Conservation (phyloP, 768 basidiomycete genomes). For the Suillus variegatus region DNA sequence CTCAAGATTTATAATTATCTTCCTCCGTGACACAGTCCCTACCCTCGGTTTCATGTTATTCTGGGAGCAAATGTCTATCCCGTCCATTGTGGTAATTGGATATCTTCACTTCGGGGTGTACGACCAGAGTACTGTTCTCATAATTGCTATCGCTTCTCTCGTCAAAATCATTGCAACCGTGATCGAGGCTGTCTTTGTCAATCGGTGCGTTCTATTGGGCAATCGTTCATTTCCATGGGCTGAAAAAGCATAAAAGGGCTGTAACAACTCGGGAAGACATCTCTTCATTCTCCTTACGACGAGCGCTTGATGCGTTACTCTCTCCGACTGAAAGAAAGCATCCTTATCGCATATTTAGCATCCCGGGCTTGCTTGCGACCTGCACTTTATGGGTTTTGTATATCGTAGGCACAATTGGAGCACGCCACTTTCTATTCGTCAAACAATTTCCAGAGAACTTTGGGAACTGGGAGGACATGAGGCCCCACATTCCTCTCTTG, state of each 20-base stretch:
- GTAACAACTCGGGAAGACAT: not conserved
- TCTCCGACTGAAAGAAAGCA: not conserved
- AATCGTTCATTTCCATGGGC: not conserved
- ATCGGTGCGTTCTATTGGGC: constrained; percentile 1
- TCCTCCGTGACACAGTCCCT: constrained; percentile 1
- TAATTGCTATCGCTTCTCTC: not conserved
- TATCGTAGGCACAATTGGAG: not conserved
- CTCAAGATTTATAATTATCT: not conserved
- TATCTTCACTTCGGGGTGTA: constrained; percentile 3
- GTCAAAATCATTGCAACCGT: not conserved
- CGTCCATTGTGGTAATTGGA: not conserved
- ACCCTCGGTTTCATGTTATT: constrained; percentile 2
- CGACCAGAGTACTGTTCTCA: not conserved
- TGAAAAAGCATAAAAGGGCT: not conserved
- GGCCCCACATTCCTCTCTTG: constrained; percentile 13
- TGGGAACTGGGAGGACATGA: not conserved
- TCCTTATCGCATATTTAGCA: constrained; percentile 1
- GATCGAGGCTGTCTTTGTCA: not conserved
- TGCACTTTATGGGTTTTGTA: not conserved
- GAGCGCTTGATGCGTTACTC: constrained; percentile 2
- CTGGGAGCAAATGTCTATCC: not conserved
- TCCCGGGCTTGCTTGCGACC: not conserved
- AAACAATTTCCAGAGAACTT: not conserved
- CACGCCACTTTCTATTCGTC: constrained; percentile 2
- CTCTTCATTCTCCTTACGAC: not conserved